phyloP scores from a whole-genome alignment of 768 basidiomycete genomes.

The Trametes villosa region DNA sequence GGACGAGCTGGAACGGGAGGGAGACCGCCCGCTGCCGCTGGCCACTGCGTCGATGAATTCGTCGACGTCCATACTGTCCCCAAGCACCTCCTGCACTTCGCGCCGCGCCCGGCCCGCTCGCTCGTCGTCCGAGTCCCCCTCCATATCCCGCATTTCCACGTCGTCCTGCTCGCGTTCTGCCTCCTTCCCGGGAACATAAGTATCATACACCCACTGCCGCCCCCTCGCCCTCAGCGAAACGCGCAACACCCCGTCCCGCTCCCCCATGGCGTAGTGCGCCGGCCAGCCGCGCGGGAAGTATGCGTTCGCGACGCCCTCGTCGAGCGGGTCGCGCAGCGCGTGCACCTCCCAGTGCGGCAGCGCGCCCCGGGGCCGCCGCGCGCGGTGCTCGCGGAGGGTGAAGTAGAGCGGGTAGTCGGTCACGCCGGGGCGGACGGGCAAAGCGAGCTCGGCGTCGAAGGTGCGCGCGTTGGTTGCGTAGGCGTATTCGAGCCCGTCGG shows the following conservation, averaged over 20 bases:
- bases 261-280: background rate
- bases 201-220: constrained; percentile 41
- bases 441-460: constrained; percentile 26
- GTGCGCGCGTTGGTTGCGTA: constrained; percentile 29
- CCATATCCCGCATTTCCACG: background rate
- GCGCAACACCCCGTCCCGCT: constrained; percentile 1
- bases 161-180: constrained; percentile 11
- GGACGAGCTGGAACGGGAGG: constrained; percentile 19
- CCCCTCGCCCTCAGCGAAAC: background rate
- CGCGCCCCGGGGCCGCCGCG: constrained; percentile 27
- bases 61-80: constrained; percentile 16
- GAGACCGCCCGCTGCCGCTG: background rate
- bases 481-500: constrained; percentile 28
- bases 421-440: constrained; percentile 33
- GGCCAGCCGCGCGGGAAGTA: constrained; percentile 39
- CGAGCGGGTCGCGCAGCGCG: constrained; percentile 24
- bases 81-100: constrained; percentile 8
- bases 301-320: constrained; percentile 46
- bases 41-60: constrained; percentile 14
- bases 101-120: background rate
- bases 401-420: constrained; percentile 53
- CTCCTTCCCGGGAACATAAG: constrained; percentile 41
- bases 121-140: constrained; percentile 3
- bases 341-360: background rate
- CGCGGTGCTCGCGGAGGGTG: constrained; percentile 56